phyloP scores from a whole-genome alignment of 331 rosid genomes.

The Quercus tomentella region DNA sequence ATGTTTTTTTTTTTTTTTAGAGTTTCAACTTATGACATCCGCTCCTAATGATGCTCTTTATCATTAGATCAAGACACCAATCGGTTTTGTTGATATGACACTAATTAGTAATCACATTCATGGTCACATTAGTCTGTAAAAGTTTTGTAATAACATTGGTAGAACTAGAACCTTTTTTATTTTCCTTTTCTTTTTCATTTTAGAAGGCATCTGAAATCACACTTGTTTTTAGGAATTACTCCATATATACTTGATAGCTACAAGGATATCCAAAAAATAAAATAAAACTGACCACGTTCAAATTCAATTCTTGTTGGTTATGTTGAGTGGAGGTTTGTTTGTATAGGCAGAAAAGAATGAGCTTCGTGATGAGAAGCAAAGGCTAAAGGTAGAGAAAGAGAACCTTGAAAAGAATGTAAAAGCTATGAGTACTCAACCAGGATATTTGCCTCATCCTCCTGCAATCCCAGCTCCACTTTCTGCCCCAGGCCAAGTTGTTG shows the following conservation, averaged over 20 bases:
- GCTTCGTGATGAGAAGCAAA: constrained; percentile 90
- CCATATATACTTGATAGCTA: not conserved
- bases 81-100: too few relatives aligned
- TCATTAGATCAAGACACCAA: fast-evolving
- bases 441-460: constrained; percentile 54
- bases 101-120: too few relatives aligned
- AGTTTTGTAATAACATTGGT: too few relatives aligned
- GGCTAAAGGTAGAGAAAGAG: constrained; percentile 77
- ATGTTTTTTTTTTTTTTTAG: too few relatives aligned
- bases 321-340: constrained; percentile 12
- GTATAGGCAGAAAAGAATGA: constrained; percentile 86
- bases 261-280: not conserved
- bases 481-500: constrained; percentile 47
- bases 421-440: constrained; percentile 42
- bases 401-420: constrained; percentile 57
- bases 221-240: not conserved
- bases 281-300: not conserved
- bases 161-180: too few relatives aligned
- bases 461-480: constrained; percentile 40
- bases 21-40: fast-evolving
- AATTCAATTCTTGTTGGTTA: not conserved
- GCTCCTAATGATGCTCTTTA: too few relatives aligned
- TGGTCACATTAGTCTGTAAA: too few relatives aligned
- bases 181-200: not conserved
- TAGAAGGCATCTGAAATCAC: not conserved